A percentile compares a stretch with the other conserved stretches of the same genome.
These are phyloP conservation scores for Piloderma croceum DNA, from an alignment of 768 basidiomycete genomes.

Conservation along the genomic window DNA sequence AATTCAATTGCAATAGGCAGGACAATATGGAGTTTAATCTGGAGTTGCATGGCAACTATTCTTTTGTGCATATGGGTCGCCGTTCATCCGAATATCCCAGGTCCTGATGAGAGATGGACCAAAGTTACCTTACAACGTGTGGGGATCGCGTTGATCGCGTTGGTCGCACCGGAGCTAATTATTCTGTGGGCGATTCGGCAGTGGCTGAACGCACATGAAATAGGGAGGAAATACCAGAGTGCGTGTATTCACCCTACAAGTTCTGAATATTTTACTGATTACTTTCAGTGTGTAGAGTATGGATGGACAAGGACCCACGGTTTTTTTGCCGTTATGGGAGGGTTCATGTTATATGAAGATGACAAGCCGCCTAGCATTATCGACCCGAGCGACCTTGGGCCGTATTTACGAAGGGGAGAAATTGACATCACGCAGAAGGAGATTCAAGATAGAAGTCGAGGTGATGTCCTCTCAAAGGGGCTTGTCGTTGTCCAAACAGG, in stretches of 20 bases:
- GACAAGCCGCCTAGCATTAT: constrained; percentile 1
- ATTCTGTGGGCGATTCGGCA: constrained; percentile 10
- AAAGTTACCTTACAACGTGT: constrained; percentile 6
- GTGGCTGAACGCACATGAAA: constrained; percentile 2
- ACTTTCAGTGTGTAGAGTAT: constrained; percentile 5
- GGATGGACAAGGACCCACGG: constrained; percentile 18
- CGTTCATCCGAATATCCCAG: too few species aligned
- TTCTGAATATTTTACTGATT: constrained; percentile 3
- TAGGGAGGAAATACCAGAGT: neutral
- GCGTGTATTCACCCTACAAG: neutral
- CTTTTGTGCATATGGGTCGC: too few species aligned
- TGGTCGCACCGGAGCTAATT: constrained; percentile 9
- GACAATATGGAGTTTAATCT: too few species aligned
- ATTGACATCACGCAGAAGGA: constrained; percentile 7
- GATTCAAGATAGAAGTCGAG: constrained; percentile 26
- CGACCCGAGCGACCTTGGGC: constrained; percentile 2
- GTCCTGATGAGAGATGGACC: constrained; percentile 7
- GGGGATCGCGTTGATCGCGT: constrained; percentile 13
- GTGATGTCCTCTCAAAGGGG: constrained; percentile 28
- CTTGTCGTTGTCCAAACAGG: constrained; percentile 27
- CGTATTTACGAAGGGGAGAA: constrained; percentile 6
- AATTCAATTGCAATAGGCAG: too few species aligned
- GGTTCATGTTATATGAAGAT: constrained; percentile 13
- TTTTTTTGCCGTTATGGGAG: constrained; percentile 18
- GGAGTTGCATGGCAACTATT: constrained; percentile 27